A percentile compares a stretch with the other conserved stretches of the same genome.
These are phyloP conservation scores for Podosphaera fusca DNA, from an alignment of 2,329 filamentous ascomycete genomes.

Conservation along the genomic window DNA sequence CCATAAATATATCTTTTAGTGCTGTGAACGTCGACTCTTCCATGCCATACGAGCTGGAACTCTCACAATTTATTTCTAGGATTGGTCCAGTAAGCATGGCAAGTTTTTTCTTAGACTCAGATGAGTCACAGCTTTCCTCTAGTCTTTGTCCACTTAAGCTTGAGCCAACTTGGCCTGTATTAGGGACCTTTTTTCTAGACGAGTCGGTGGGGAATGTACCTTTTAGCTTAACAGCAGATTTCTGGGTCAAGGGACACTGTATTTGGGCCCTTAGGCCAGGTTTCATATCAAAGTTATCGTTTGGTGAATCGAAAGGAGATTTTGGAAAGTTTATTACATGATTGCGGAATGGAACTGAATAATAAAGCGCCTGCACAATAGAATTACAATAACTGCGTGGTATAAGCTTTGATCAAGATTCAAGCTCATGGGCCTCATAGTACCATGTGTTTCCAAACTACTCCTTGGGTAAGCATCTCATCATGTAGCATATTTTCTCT, in stretches of 20 bases:
- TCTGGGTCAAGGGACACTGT: conserved; percentile 19
- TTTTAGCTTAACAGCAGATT: conserved; percentile 26
- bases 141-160: conserved; percentile 32
- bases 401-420: too few relatives aligned
- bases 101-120: conserved; percentile 95
- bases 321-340: conserved; percentile 79
- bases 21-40: conserved; percentile 85
- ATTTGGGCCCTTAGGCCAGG: conserved; percentile 28
- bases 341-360: conserved; percentile 82
- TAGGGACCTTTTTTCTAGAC: conserved; percentile 27
- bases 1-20: conserved; percentile 87
- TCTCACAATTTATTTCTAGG: conserved; percentile 63
- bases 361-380: conserved; percentile 90
- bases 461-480: conserved; percentile 1
- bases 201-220: conserved; percentile 31
- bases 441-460: conserved; percentile 98
- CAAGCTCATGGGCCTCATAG: conserved; percentile 1
- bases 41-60: conserved; percentile 66
- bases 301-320: conserved; percentile 45
- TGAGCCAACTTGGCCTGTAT: conserved; percentile 28
- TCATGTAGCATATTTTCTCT: conserved; percentile 9
- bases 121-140: conserved; percentile 83
- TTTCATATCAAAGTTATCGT: conserved; percentile 34
- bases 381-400: conserved; percentile 78
- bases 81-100: conserved; percentile 74